These are phyloP conservation scores for Amauroascus verrucosus DNA, from an alignment of 2,329 filamentous ascomycete species.

Conservation along the genomic window DNA sequence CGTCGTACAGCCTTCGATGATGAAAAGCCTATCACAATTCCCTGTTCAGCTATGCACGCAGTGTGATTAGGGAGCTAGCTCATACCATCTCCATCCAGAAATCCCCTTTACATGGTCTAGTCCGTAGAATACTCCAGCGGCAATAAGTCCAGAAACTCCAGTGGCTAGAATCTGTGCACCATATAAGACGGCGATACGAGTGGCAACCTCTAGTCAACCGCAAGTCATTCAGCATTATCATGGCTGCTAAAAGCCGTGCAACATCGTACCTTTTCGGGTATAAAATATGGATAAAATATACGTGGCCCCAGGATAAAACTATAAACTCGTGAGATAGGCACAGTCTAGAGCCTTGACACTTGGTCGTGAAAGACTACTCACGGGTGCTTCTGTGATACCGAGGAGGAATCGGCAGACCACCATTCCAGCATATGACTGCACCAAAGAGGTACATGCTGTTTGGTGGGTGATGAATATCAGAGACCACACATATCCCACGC, in stretches of 20 bases:
- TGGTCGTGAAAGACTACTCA: constrained; percentile 3
- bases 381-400: constrained; percentile 18
- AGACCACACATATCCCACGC: not conserved
- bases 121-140: constrained; percentile 20
- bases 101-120: constrained; percentile 25
- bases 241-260: constrained; percentile 25
- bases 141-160: constrained; percentile 18
- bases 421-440: constrained; percentile 36
- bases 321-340: not conserved
- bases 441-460: constrained; percentile 33
- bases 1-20: constrained; percentile 17
- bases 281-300: constrained; percentile 59
- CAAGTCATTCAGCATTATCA: not conserved
- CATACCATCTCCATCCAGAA: constrained; percentile 43
- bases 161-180: constrained; percentile 18
- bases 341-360: not conserved
- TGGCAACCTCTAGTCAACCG: constrained; percentile 20
- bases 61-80: constrained; percentile 28
- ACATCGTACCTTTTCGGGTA: constrained; percentile 47
- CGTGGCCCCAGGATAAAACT: constrained; percentile 53
- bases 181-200: constrained; percentile 18
- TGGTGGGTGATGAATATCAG: constrained; percentile 11
- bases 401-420: constrained; percentile 22
- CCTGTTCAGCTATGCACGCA: constrained; percentile 15
- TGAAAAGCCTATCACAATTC: constrained; percentile 16